phyloP scores from a whole-genome alignment of 352 stramenopile genomes.

The Globisporangium mamillatum region DNA sequence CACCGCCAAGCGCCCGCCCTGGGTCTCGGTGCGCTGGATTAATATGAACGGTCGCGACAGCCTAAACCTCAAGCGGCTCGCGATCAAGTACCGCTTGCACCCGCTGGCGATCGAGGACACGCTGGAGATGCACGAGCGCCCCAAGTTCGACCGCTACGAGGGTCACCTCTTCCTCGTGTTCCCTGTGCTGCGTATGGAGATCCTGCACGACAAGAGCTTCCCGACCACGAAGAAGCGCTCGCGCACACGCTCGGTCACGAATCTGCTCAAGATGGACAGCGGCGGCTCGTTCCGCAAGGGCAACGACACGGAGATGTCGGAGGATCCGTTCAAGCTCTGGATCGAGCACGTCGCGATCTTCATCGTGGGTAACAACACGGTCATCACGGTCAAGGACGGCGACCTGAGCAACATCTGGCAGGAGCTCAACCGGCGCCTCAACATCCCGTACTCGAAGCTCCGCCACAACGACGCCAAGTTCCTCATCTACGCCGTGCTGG shows the following conservation, averaged over 20 bases:
- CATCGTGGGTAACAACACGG: constrained; percentile 73
- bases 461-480: constrained; percentile 88
- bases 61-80: constrained; percentile 79
- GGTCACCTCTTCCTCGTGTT: constrained; percentile 85
- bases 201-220: constrained; percentile 38
- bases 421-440: constrained; percentile 67
- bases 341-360: constrained; percentile 86
- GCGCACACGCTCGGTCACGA: constrained; percentile 33
- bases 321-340: constrained; percentile 72
- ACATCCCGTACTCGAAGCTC: constrained; percentile 86
- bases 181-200: constrained; percentile 71
- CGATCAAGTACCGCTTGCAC: constrained; percentile 87
- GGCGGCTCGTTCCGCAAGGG: constrained; percentile 8
- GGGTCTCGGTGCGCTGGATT: constrained; percentile 87
- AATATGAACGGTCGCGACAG: constrained; percentile 80
- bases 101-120: constrained; percentile 84
- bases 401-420: constrained; percentile 66
- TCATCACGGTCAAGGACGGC: constrained; percentile 84
- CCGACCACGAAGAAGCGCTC: constrained; percentile 31
- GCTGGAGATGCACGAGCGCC: constrained; percentile 82
- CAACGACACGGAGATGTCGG: constrained; percentile 30
- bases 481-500: constrained; percentile 82
- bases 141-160: constrained; percentile 86
- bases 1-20: constrained; percentile 62
- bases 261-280: constrained; percentile 44